These are phyloP conservation scores for Psilocybe sp. DNA, from an alignment of 768 basidiomycete species.

Conservation along the genomic window DNA sequence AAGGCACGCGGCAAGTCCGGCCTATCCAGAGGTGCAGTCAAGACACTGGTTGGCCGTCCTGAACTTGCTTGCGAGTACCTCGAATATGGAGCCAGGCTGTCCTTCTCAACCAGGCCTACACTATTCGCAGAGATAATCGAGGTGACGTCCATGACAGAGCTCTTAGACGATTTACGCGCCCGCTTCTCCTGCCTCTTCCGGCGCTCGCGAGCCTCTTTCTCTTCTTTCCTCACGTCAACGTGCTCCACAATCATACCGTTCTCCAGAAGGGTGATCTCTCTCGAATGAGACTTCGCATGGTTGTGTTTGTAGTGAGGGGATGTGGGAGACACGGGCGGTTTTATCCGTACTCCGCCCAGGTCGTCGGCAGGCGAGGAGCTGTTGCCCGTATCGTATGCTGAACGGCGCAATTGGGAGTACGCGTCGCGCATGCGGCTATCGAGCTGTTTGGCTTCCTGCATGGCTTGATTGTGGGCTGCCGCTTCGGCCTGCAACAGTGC, in stretches of 20 bases:
- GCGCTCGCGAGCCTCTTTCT: constrained; percentile 71
- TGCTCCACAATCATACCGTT: constrained; percentile 90
- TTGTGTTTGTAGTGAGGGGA: constrained; percentile 31
- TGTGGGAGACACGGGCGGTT: constrained; percentile 49
- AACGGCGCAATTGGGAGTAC: constrained; percentile 76
- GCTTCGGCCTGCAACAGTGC: constrained; percentile 81
- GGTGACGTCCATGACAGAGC: constrained; percentile 67
- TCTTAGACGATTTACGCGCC: constrained; percentile 70
- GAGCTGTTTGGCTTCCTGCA: constrained; percentile 73
- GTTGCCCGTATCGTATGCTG: constrained; percentile 67
- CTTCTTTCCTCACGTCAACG: constrained; percentile 78
- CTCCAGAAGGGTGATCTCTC: constrained; percentile 79
- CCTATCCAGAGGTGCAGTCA: constrained; percentile 57
- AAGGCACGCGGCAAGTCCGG: constrained; percentile 64
- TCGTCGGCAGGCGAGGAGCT: constrained; percentile 51
- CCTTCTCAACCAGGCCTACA: constrained; percentile 52
- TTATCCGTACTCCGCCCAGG: constrained; percentile 66
- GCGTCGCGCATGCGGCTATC: constrained; percentile 79
- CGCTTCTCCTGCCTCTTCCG: constrained; percentile 68
- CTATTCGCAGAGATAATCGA: constrained; percentile 72
- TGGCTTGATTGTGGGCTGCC: constrained; percentile 70
- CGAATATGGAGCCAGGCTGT: constrained; percentile 58
- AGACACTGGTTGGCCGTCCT: constrained; percentile 56
- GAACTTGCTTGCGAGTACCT: constrained; percentile 54
- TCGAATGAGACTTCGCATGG: constrained; percentile 52